Evolutionary conservation across 306 rosid species (phyloP), one percentile per base, ranked within the genome.

Genomic region (Citrullus mucosospermus): DNA sequence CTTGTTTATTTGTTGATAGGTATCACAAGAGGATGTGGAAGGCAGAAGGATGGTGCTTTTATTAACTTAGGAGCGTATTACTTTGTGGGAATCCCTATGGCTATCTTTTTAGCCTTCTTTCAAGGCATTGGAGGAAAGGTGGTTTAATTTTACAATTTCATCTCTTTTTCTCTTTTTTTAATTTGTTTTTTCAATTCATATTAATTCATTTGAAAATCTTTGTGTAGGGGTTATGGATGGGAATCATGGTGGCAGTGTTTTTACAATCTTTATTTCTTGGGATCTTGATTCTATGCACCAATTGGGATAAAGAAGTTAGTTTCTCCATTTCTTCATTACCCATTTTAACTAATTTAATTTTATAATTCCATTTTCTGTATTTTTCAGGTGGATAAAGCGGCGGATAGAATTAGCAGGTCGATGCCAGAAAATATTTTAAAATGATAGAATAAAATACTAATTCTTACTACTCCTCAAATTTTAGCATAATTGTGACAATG

Each of bases 91-190:
- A 80, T 83, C 44, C 88, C 86, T 61, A 12, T 41, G 8, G 83
- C 84, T 22, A 59, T 85, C 15, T 12, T 70, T 16, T 25, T 85
- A 85, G 86, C 86, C 66, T 85, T 85, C 76, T 38, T 44, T 25
- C 81, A 50, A 76, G 86, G 83, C 70, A 14, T 78, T 59, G 88
- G 88, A 16, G 88, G 86, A 18, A 80, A 85, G 86, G 86, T 85
- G 44, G 9, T 3, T 51, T 39, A 1, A 16, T 48, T 12, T 48
- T 46, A 2, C 53, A 46, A 10, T 9, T 11, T 20, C 1, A 25
- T n/a, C 6, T 14, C 18, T 17, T 8, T 41, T 7, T 25, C 17
- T 7, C 0, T 11, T 8, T 83, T 32, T 32, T 32, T 32, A 32
- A 32, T 32, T 22, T 12, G 4, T 13, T 28, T 30, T 6, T 25